Evolutionary conservation across 176 grass and related monocot species (phyloP), one percentile per base, ranked within the genome.

Genomic region (bread wheat (Triticum aestivum)): DNA sequence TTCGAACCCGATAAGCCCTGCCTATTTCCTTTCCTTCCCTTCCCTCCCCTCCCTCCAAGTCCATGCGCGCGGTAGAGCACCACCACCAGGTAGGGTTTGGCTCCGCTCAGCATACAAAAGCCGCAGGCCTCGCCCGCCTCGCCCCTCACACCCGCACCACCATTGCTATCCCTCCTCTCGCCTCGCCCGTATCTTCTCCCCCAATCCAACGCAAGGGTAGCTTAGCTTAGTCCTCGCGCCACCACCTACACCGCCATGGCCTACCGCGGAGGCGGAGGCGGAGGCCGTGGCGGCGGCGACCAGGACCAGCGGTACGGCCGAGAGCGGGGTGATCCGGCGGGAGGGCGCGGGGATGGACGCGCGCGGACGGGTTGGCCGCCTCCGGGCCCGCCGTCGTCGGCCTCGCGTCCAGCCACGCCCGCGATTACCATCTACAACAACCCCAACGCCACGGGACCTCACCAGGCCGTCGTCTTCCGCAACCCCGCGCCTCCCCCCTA

Each of bases 171-270:
- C 41, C 41, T 42, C 8, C 41, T 42, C 41, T 42, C 41, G 38
- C 41, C 9, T 42, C 41, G 39, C 8, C 8, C 8, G 8, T 41
- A 9, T 42, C 45, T 47, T 47, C 45, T 13, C 7, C 45, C 45
- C 45, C 45, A 47, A 47, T 47, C 45, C 45, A 47, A 3, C 45
- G 11, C 41, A 42, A 42, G 41, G 9, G 41, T 42, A 10, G 41
- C 41, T 42, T 10, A 42, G 41, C 41, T 11, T 42, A 3, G 41
- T 42, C 41, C 45, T 47, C 45, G 41, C 80, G 29, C 51, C 80
- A 73, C 20, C 64, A 30, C 65, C 37, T 39, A 9, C 38, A 39
- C 38, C 42, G 5, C 75, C 81, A 91, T 91, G 92, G 70, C 87
- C 33, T 84, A 82, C 64, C 79, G 86, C 13, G 82, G 87, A 35